Percentiles rank a stretch among this genome's conserved stretches.
Evolutionary conservation across 768 basidiomycete species (phyloP).

Genomic region (Hericium alpestre): DNA sequence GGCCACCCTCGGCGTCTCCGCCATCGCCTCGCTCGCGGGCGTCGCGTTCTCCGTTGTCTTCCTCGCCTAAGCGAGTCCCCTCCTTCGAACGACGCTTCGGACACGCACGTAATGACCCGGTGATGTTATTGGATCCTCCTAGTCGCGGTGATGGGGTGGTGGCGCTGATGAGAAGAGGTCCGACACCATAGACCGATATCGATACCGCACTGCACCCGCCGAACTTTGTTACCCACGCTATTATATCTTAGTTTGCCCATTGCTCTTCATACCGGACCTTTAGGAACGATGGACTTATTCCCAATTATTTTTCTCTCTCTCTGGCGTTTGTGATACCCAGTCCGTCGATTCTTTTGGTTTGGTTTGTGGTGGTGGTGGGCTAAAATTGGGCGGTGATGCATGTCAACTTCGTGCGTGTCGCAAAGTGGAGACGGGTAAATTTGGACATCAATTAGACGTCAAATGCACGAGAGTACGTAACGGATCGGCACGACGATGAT

Average conservation of each 20-base stretch:
- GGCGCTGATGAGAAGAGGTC: not conserved
- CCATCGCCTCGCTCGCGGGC: slow-evolving; percentile 21
- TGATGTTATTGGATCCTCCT: not conserved
- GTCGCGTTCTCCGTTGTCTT: slow-evolving; percentile 25
- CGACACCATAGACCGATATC: not conserved
- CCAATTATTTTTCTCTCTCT: not conserved
- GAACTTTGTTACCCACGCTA: not conserved
- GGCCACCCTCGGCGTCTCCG: slow-evolving; percentile 7
- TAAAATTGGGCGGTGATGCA: too few species aligned
- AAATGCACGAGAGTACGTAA: too few species aligned
- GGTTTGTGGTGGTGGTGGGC: too few species aligned
- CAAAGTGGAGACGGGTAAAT: too few species aligned
- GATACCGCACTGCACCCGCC: not conserved
- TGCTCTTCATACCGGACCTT: not conserved
- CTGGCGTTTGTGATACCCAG: too few species aligned
- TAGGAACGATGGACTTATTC: not conserved
- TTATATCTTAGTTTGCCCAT: not conserved
- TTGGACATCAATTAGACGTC: too few species aligned
- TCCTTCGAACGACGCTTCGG: not conserved
- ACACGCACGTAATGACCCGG: not conserved
- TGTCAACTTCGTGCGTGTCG: too few species aligned
- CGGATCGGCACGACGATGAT: too few species aligned
- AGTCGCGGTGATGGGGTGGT: not conserved
- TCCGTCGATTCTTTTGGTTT: too few species aligned
- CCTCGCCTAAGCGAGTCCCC: slow-evolving; percentile 20